phyloP scores from a whole-genome alignment of 257 asterid genomes.

The Solanum tarapatanum region DNA sequence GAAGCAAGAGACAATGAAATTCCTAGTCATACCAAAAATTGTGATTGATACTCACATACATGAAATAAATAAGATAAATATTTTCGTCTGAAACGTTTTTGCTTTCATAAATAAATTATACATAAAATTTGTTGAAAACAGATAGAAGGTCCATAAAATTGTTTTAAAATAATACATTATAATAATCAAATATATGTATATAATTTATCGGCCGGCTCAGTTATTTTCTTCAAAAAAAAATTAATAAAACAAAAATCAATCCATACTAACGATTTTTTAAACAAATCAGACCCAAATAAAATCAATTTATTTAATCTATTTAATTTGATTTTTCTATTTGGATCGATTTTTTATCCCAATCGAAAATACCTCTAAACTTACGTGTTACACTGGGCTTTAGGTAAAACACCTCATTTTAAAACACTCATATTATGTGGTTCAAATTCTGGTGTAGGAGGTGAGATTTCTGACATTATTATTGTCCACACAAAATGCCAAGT shows the following conservation, averaged over 20 bases:
- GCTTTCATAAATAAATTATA: neutral
- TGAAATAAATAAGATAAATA: neutral
- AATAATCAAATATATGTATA: too few species aligned
- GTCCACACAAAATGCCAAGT: constrained; percentile 23
- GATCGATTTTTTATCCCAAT: neutral
- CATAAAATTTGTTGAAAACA: neutral
- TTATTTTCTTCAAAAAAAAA: neutral
- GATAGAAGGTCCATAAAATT: neutral
- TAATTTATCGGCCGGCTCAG: too few species aligned
- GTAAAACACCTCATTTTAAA: neutral
- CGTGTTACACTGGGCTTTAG: neutral
- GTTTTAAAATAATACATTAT: too few species aligned
- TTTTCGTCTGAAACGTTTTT: too few species aligned
- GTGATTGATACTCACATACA: neutral
- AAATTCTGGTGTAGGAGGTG: neutral
- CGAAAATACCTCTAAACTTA: too few species aligned
- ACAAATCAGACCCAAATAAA: neutral
- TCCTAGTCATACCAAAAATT: neutral
- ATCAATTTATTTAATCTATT: too few species aligned
- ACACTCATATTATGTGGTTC: neutral
- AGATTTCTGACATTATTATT: neutral
- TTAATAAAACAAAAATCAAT: neutral
- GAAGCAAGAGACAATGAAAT: neutral
- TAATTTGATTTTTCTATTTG: too few species aligned
- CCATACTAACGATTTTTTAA: neutral